Evolutionary conservation across 805 yeast species (phyloP).

Genomic region (Ogataea naganishii): DNA sequence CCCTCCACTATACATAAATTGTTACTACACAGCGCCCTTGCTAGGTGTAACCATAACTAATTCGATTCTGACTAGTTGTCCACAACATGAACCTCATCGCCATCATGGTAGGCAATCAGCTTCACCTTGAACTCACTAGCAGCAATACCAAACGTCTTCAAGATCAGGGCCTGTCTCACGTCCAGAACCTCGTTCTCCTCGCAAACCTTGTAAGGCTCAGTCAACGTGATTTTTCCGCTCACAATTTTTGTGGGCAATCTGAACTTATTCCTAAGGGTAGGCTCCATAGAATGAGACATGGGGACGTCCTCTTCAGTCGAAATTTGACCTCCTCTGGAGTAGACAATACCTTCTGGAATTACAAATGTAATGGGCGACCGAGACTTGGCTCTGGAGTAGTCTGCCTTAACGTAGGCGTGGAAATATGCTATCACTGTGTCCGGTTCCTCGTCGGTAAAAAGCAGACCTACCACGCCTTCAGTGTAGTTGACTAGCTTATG

Average conservation of each 20-base stretch:
- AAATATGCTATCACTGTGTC: conserved; percentile 89
- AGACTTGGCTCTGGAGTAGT: conserved; percentile 85
- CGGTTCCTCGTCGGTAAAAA: conserved; percentile 84
- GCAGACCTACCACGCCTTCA: conserved; percentile 76
- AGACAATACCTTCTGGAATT: conserved; percentile 84
- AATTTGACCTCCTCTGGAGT: conserved; percentile 92
- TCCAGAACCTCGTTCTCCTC: conserved; percentile 71
- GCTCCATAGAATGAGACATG: conserved; percentile 92
- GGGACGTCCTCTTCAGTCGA: conserved; percentile 91
- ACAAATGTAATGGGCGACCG: conserved; percentile 75
- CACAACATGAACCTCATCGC: conserved; percentile 32
- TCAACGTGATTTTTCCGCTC: conserved; percentile 76
- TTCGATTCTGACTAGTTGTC: neutral
- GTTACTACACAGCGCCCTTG: too few relatives aligned
- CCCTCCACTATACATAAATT: too few relatives aligned
- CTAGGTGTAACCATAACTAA: too few relatives aligned
- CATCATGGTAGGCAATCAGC: conserved; percentile 69
- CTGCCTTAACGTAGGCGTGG: conserved; percentile 64
- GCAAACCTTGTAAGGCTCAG: conserved; percentile 74
- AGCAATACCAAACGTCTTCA: conserved; percentile 94
- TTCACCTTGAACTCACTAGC: conserved; percentile 84
- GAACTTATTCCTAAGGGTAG: conserved; percentile 79
- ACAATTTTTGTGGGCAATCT: conserved; percentile 89
- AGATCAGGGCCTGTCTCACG: conserved; percentile 82
- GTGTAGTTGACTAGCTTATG: conserved; percentile 56